A percentile compares a stretch with the other conserved stretches of the same genome.
Conservation (phyloP, 2,329 filamentous ascomycete species). For the Stromatinia cepivora region DNA sequence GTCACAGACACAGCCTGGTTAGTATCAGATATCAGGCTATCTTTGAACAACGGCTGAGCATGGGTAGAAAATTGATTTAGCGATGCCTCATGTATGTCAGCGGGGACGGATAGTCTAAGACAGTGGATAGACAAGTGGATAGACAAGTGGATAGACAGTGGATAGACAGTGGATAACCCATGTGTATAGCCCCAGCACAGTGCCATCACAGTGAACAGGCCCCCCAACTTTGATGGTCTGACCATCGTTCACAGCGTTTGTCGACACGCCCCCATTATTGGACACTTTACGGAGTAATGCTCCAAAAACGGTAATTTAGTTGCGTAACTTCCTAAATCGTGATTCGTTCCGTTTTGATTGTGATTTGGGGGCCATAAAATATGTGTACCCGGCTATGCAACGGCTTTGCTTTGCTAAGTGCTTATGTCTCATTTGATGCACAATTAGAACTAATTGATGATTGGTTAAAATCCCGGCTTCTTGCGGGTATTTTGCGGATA, state of each 20-base stretch:
- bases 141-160: not conserved
- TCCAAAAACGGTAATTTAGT: not conserved
- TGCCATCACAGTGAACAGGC: not conserved
- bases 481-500: not conserved
- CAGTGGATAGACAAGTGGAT: not conserved
- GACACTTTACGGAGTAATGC: not conserved
- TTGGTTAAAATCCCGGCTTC: not conserved
- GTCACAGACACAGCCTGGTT: not conserved
- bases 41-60: conserved; percentile 5
- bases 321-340: conserved; percentile 5
- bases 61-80: not conserved
- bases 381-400: not conserved
- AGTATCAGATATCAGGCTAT: not conserved
- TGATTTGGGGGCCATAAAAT: not conserved
- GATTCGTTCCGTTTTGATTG: not conserved
- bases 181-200: not conserved
- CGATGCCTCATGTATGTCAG: not conserved
- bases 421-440: not conserved
- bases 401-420: not conserved
- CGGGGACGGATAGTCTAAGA: not conserved
- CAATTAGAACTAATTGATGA: no score
- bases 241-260: not conserved
- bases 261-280: conserved; percentile 1
- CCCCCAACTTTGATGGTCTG: conserved; percentile 10
- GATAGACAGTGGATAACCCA: not conserved